Conservation (phyloP, 768 basidiomycete genomes). For the Zangia roseola region DNA sequence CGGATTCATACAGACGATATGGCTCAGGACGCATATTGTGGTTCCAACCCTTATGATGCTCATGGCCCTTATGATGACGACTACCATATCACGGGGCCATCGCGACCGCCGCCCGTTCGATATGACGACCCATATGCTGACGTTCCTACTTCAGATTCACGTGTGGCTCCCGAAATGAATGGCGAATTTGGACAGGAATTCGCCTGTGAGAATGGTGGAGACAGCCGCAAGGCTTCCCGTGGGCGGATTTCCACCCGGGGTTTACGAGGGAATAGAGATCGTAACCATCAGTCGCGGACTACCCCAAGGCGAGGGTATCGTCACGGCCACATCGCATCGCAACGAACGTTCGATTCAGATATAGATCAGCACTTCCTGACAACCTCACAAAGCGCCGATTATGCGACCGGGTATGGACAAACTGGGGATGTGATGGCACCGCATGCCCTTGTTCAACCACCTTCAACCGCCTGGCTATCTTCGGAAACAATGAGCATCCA, state of each 20-base stretch:
- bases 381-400: constrained; percentile 47
- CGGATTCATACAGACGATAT: constrained; percentile 57
- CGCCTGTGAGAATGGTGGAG: constrained; percentile 22
- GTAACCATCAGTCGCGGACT: constrained; percentile 15
- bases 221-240: not conserved
- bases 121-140: constrained; percentile 82
- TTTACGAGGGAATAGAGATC: constrained; percentile 25
- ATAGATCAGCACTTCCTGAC: constrained; percentile 36
- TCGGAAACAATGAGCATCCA: constrained; percentile 8
- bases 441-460: constrained; percentile 11
- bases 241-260: constrained; percentile 28
- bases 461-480: constrained; percentile 19
- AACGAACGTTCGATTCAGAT: constrained; percentile 33
- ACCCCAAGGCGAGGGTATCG: constrained; percentile 19
- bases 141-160: constrained; percentile 31
- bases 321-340: constrained; percentile 12
- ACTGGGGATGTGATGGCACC: constrained; percentile 23
- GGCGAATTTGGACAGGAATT: constrained; percentile 18
- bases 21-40: constrained; percentile 42
- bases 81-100: constrained; percentile 47
- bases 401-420: constrained; percentile 44
- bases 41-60: constrained; percentile 63
- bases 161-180: not conserved
- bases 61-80: constrained; percentile 70
- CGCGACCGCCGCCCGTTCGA: constrained; percentile 65